Evolutionary conservation across 352 stramenopile genomes (phyloP), one percentile per base, ranked within the genome.

Genomic region (Phytophthora sansomeana): DNA sequence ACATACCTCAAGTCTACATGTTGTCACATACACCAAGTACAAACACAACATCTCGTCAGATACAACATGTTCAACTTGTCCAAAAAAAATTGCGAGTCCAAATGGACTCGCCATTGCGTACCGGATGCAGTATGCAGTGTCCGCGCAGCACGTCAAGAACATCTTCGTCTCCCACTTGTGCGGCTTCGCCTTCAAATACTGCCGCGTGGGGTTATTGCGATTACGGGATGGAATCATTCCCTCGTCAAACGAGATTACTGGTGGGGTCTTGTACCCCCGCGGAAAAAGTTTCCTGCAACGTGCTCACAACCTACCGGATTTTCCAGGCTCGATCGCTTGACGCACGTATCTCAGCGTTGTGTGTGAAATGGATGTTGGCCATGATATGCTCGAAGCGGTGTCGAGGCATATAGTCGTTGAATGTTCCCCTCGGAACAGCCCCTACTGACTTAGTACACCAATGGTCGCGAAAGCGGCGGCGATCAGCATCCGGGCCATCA

Each of bases 81-180:
- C n/a, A n/a, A n/a, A n/a, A n/a, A n/a, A n/a, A n/a, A n/a, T n/a
- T n/a, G n/a, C n/a, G n/a, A n/a, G n/a, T n/a, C n/a, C n/a, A n/a
- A n/a, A n/a, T n/a, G n/a, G n/a, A n/a, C n/a, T n/a, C n/a, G n/a
- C n/a, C n/a, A n/a, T n/a, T n/a, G n/a, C n/a, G n/a, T n/a, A n/a
- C n/a, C n/a, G n/a, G n/a, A 72, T 41, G 14, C 49, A 67, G 43
- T 58, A 67, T 0, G 63, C 32, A 4, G 63, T 63, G 2, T 52
- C 33, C 0, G 63, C 63, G 13, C 62, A 65, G 14, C 53, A 65
- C 1, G 28, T 60, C 30, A 72, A 7, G 8, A 63, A 67, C 1
- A 72, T 4, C 19, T 69, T 69, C 0, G 44, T 63, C 0, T 46
- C 53, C 62, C 54, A 63, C 16, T 58, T 72, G 35, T 67, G 50